phyloP scores from a whole-genome alignment of 164 flowering plant genomes.

The Magnolia kwangsiensis region DNA sequence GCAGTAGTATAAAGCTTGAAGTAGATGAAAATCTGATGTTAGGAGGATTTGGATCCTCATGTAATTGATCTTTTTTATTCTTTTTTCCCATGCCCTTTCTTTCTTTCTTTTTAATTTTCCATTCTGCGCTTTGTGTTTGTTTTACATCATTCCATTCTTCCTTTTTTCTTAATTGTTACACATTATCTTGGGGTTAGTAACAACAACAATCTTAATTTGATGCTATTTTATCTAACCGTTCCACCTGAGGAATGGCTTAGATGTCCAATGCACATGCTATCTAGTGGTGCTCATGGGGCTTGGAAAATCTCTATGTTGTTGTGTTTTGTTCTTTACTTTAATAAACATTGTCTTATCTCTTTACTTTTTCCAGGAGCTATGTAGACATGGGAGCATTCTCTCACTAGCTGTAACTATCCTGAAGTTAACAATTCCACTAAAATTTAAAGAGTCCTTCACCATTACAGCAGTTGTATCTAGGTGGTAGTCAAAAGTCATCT shows the following conservation, averaged over 20 bases:
- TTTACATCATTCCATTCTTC: too few relatives aligned
- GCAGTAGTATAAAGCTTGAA: too few relatives aligned
- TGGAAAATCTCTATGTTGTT: not conserved
- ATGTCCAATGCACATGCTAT: not conserved
- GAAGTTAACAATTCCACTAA: slow-evolving; percentile 41
- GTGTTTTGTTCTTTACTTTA: not conserved
- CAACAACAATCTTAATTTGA: too few relatives aligned
- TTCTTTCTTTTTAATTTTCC: too few relatives aligned
- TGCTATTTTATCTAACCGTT: too few relatives aligned
- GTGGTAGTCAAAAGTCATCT: slow-evolving; percentile 74
- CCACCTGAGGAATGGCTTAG: not conserved
- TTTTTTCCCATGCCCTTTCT: too few relatives aligned
- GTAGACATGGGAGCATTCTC: slow-evolving; percentile 80
- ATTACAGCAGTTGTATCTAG: slow-evolving; percentile 68
- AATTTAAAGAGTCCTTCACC: slow-evolving; percentile 30
- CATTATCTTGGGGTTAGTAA: too few relatives aligned
- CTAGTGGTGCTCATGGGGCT: not conserved
- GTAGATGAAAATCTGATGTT: too few relatives aligned
- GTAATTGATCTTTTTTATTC: too few relatives aligned
- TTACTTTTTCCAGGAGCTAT: slow-evolving; percentile 58
- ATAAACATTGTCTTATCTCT: not conserved
- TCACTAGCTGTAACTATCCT: slow-evolving; percentile 61
- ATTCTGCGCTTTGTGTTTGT: too few relatives aligned
- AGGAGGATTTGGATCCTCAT: too few relatives aligned
- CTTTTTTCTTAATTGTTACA: too few relatives aligned